Conservation (phyloP, 352 stramenopile species). For the Pilasporangium apinafurcum region DNA sequence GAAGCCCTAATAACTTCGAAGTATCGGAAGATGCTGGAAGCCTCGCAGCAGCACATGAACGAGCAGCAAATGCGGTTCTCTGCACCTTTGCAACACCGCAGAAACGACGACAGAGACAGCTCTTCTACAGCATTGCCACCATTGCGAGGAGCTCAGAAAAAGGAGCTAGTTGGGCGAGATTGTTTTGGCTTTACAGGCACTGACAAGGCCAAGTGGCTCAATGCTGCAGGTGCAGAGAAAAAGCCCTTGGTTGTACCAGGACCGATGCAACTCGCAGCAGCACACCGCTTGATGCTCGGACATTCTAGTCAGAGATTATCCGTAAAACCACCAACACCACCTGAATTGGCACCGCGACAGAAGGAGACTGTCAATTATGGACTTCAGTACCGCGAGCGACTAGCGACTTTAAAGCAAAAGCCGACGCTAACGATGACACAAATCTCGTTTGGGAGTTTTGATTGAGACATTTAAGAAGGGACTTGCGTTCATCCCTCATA, state of each 20-base stretch:
- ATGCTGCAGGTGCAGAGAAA: conserved; percentile 32
- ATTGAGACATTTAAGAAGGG: no score
- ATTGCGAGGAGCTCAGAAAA: conserved; percentile 48
- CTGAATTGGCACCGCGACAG: conserved; percentile 33
- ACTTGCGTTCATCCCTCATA: no score
- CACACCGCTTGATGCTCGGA: conserved; percentile 76
- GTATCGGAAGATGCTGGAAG: conserved; percentile 75
- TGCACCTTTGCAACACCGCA: conserved; percentile 68
- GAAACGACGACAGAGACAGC: conserved; percentile 29
- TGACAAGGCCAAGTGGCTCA: conserved; percentile 62
- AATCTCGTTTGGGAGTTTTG: conserved; percentile 67
- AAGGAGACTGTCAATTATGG: conserved; percentile 66
- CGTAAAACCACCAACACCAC: conserved; percentile 67
- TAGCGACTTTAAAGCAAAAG: conserved; percentile 71
- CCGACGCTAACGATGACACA: conserved; percentile 69
- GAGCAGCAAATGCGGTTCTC: conserved; percentile 80
- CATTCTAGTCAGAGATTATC: conserved; percentile 79
- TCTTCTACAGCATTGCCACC: conserved; percentile 32
- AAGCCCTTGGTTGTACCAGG: conserved; percentile 55
- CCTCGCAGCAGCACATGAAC: conserved; percentile 72
- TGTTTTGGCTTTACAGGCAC: conserved; percentile 79
- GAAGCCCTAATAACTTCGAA: conserved; percentile 32
- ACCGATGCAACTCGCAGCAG: conserved; percentile 67
- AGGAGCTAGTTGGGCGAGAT: conserved; percentile 41
- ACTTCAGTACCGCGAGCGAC: conserved; percentile 69